These are phyloP conservation scores for Apiotrichum mycotoxinovorans DNA, from an alignment of 1,284 basidiomycete genomes.

Conservation along the genomic window DNA sequence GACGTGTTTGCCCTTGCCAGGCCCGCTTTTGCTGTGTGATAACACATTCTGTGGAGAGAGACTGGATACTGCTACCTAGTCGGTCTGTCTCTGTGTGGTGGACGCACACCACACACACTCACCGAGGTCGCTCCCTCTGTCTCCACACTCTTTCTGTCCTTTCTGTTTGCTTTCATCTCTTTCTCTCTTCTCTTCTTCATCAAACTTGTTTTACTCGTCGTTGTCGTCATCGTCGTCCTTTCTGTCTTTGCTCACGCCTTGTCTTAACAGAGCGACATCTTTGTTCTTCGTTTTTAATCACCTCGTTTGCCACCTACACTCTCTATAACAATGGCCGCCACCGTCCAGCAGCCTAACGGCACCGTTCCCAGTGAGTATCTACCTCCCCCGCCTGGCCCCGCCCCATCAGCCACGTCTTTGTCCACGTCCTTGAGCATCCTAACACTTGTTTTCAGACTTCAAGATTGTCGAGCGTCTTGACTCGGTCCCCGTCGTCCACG, in stretches of 20 bases:
- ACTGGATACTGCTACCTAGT: too few relatives aligned
- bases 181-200: neutral
- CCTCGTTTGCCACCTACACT: neutral
- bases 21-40: too few relatives aligned
- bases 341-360: constrained; percentile 22
- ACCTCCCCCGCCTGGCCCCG: too few relatives aligned
- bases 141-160: neutral
- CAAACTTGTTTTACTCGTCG: neutral
- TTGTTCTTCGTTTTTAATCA: too few relatives aligned
- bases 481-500: constrained; percentile 46
- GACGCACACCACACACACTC: neutral
- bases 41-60: too few relatives aligned
- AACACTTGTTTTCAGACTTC: constrained; percentile 35
- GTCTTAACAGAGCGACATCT: neutral
- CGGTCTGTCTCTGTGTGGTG: too few relatives aligned
- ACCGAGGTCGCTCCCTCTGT: neutral
- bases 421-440: too few relatives aligned
- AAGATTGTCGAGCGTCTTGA: constrained; percentile 47
- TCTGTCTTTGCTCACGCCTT: neutral
- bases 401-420: too few relatives aligned
- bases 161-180: neutral
- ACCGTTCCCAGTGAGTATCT: constrained; percentile 8
- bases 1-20: too few relatives aligned
- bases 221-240: neutral
- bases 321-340: constrained; percentile 15